phyloP scores from a whole-genome alignment of 2,329 filamentous ascomycete species.

The Pestalotiopsis sp. region DNA sequence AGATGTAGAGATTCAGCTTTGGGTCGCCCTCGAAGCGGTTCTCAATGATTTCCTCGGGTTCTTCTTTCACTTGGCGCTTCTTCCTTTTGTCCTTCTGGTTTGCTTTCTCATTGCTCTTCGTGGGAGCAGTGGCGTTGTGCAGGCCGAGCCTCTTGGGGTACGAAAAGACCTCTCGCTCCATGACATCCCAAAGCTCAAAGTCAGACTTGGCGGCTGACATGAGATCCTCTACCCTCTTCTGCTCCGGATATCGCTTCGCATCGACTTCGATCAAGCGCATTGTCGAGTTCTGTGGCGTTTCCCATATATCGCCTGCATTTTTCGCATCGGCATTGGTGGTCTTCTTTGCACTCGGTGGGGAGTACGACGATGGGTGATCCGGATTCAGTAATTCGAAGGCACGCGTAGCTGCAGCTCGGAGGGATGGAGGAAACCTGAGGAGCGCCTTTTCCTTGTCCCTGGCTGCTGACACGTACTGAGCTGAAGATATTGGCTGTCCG shows the following conservation, averaged over 20 bases:
- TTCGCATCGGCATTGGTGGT: background rate
- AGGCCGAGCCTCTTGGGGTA: constrained; percentile 60
- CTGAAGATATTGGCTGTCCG: constrained; percentile 21
- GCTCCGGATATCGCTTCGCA: constrained; percentile 46
- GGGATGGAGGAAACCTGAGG: constrained; percentile 41
- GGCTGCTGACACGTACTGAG: constrained; percentile 23
- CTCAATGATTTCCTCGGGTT: background rate
- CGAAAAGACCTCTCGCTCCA: constrained; percentile 69
- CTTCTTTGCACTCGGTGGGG: background rate
- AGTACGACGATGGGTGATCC: constrained; percentile 10
- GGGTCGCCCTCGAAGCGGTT: constrained; percentile 1
- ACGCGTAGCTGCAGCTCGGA: constrained; percentile 39
- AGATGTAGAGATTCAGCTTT: constrained; percentile 52
- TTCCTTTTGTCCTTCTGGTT: background rate
- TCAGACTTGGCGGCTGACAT: constrained; percentile 63
- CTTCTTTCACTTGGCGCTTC: background rate
- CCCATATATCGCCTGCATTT: constrained; percentile 21
- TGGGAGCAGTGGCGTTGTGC: constrained; percentile 19
- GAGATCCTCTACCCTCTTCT: constrained; percentile 51
- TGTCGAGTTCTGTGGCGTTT: constrained; percentile 22
- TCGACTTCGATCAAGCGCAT: constrained; percentile 38
- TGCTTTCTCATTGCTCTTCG: background rate
- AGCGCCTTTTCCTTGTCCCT: constrained; percentile 37
- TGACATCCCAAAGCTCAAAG: constrained; percentile 65
- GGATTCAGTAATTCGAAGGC: constrained; percentile 38